Conservation (phyloP, 1,284 basidiomycete genomes). For the Laetiporus sulphureus region DNA sequence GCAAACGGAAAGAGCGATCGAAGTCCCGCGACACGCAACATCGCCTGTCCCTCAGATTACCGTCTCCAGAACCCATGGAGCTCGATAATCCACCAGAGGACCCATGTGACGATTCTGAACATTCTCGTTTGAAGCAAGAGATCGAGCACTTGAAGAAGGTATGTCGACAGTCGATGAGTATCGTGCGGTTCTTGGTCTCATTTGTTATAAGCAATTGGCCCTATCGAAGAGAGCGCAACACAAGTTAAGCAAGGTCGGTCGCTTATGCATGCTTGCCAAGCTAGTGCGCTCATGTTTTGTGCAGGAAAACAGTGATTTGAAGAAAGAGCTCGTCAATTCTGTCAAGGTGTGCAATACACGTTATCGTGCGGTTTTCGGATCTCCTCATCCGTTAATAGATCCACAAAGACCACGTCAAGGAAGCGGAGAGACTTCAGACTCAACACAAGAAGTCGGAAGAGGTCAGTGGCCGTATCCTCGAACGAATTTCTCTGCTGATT, state of each 20-base stretch:
- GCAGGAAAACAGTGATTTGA: conserved; percentile 45
- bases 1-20: conserved; percentile 22
- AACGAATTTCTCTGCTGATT: background rate
- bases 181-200: background rate
- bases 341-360: conserved; percentile 24
- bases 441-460: conserved; percentile 50
- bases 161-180: conserved; percentile 15
- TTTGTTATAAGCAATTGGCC: conserved; percentile 35
- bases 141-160: conserved; percentile 45
- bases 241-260: conserved; percentile 58
- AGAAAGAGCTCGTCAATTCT: conserved; percentile 30
- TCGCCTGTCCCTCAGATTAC: conserved; percentile 11
- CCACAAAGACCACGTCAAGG: conserved; percentile 40
- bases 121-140: conserved; percentile 32
- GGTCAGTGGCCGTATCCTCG: conserved; percentile 27
- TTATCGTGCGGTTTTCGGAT: no score
- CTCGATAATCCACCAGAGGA: conserved; percentile 11
- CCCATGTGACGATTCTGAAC: conserved; percentile 32
- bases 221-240: conserved; percentile 45
- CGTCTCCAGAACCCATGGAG: conserved; percentile 12
- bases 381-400: no score
- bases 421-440: conserved; percentile 38
- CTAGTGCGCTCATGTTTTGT: no score
- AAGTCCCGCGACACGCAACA: conserved; percentile 18
- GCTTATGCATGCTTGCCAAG: no score